Conservation (phyloP, 2,329 filamentous ascomycete genomes). For the Venturia effusa region DNA sequence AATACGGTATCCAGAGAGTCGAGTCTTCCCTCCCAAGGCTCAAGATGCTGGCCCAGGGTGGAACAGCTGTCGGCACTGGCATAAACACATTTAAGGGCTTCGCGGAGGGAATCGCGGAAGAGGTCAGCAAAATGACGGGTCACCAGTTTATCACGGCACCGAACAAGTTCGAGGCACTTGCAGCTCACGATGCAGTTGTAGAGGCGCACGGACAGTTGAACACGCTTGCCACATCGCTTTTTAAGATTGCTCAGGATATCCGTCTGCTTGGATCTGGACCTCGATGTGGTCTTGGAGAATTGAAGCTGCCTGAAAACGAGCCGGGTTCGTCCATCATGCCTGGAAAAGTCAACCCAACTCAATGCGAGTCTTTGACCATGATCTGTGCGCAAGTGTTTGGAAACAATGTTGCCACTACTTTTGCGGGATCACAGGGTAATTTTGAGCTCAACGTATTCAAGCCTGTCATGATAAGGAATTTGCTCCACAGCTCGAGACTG, state of each 20-base stretch:
- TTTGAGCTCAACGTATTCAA: constrained; percentile 99
- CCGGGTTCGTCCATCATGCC: constrained; percentile 98
- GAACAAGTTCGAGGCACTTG: constrained; percentile 97
- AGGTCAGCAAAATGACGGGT: constrained; percentile 87
- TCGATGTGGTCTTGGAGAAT: constrained; percentile 88
- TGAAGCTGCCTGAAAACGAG: constrained; percentile 93
- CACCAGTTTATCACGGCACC: constrained; percentile 90
- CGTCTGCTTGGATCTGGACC: constrained; percentile 94
- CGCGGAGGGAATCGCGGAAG: constrained; percentile 80
- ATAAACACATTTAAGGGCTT: constrained; percentile 97
- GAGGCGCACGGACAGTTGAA: constrained; percentile 91
- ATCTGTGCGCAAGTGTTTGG: constrained; percentile 95
- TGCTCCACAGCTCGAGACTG: constrained; percentile 83
- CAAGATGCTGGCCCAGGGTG: constrained; percentile 81
- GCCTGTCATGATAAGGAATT: constrained; percentile 88
- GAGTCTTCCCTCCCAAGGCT: constrained; percentile 75
- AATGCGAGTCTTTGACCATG: constrained; percentile 97
- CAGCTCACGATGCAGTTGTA: constrained; percentile 90
- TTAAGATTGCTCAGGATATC: constrained; percentile 97
- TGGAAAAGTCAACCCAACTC: constrained; percentile 97
- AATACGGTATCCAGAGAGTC: constrained; percentile 79
- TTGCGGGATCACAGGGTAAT: constrained; percentile 94
- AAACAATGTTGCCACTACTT: constrained; percentile 86
- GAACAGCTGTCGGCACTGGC: constrained; percentile 91
- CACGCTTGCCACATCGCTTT: constrained; percentile 80